phyloP scores from a whole-genome alignment of 108 stramenopile genomes.

The Stephanodiscus minutulus region DNA sequence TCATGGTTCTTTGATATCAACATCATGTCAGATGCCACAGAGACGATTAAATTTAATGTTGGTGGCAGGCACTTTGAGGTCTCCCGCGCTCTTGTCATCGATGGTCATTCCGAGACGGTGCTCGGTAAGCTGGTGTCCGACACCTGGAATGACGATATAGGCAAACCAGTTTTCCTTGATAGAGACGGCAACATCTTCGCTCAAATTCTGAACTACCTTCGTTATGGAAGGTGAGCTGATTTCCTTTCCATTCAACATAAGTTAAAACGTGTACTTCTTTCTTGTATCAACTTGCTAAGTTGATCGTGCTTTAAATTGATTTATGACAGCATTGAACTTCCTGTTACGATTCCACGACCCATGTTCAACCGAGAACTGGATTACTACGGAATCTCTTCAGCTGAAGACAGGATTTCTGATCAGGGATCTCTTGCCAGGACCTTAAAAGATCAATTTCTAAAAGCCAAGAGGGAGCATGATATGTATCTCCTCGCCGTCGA shows the following conservation, averaged over 20 bases:
- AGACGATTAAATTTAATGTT: constrained; percentile 28
- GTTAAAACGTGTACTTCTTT: not conserved
- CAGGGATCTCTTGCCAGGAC: not conserved
- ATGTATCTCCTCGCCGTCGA: constrained; percentile 9
- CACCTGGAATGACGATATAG: constrained; percentile 23
- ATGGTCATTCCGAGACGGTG: constrained; percentile 20
- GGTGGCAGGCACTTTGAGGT: constrained; percentile 30
- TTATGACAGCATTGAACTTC: constrained; percentile 16
- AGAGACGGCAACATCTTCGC: constrained; percentile 23
- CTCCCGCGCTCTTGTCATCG: constrained; percentile 18
- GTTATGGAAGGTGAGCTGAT: constrained; percentile 20
- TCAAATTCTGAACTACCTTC: constrained; percentile 19
- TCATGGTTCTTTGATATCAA: no score
- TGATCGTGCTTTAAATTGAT: no score
- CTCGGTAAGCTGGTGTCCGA: constrained; percentile 26
- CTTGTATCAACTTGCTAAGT: not conserved
- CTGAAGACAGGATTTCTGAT: not conserved
- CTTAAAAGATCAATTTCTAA: not conserved
- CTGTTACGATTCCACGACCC: not conserved
- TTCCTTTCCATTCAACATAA: not conserved
- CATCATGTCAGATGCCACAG: no score
- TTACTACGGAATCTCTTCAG: constrained; percentile 1
- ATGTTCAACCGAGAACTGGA: constrained; percentile 18
- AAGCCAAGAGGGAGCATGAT: not conserved
- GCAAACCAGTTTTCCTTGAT: constrained; percentile 22